Conservation (phyloP, 2,329 filamentous ascomycete species). For the Diplocarpon mali region DNA sequence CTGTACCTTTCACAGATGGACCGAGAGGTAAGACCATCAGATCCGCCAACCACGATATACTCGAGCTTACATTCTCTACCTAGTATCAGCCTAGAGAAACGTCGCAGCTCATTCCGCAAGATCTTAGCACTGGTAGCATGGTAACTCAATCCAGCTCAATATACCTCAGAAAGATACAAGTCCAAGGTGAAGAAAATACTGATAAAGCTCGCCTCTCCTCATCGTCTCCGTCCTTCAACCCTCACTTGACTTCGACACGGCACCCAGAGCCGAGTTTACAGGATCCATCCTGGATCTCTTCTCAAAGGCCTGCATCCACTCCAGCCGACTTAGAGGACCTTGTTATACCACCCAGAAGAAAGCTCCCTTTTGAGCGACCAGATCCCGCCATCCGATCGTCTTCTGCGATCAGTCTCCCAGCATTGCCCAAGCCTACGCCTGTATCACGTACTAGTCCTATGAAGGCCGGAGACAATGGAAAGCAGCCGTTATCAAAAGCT, state of each 20-base stretch:
- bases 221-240: not conserved
- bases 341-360: conserved; percentile 17
- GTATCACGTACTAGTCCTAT: not conserved
- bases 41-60: not conserved
- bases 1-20: not conserved
- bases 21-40: not conserved
- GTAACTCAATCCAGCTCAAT: not conserved
- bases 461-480: not conserved
- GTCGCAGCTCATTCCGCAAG: not conserved
- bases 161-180: not conserved
- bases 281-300: not conserved
- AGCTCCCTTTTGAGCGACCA: conserved; percentile 21
- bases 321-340: conserved; percentile 4
- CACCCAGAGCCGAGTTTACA: not conserved
- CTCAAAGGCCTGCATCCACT: conserved; percentile 12
- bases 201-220: not conserved
- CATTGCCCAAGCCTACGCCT: conserved; percentile 21
- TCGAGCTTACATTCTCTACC: not conserved
- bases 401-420: conserved; percentile 12
- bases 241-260: not conserved
- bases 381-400: conserved; percentile 2
- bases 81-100: not conserved
- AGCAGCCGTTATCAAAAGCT: conserved; percentile 1
- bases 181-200: not conserved
- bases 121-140: not conserved